phyloP scores from a whole-genome alignment of 306 rosid species.

The Mimosa pudica region DNA sequence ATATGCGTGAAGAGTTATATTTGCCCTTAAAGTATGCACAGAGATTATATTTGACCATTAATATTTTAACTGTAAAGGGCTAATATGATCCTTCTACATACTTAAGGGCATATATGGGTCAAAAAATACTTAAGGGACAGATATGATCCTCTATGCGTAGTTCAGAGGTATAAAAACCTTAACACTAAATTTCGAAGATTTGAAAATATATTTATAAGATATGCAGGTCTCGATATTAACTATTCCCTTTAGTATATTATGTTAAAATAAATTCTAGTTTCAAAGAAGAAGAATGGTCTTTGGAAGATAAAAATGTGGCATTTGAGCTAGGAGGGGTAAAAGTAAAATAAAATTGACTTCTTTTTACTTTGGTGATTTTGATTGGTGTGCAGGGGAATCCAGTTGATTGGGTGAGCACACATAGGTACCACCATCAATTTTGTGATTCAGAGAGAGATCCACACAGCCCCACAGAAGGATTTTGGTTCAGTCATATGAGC shows the following conservation, averaged over 20 bases:
- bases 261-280: neutral
- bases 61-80: too few species aligned
- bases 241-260: neutral
- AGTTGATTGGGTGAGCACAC: conserved; percentile 91
- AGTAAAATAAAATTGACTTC: neutral
- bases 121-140: too few species aligned
- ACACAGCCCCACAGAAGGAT: conserved; percentile 89
- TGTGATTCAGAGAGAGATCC: conserved; percentile 93
- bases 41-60: too few species aligned
- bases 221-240: neutral
- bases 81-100: too few species aligned
- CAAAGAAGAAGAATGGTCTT: neutral
- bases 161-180: too few species aligned
- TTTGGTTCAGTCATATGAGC: conserved; percentile 91
- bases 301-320: neutral
- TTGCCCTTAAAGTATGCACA: too few species aligned
- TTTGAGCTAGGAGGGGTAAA: neutral
- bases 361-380: neutral
- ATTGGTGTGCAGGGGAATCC: conserved; percentile 71
- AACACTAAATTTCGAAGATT: neutral
- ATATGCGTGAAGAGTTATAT: too few species aligned
- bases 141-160: too few species aligned
- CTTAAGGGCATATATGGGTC: too few species aligned
- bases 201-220: neutral
- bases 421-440: conserved; percentile 89